phyloP scores from a whole-genome alignment of 352 stramenopile genomes.

The Globisporangium heterothallicum region DNA sequence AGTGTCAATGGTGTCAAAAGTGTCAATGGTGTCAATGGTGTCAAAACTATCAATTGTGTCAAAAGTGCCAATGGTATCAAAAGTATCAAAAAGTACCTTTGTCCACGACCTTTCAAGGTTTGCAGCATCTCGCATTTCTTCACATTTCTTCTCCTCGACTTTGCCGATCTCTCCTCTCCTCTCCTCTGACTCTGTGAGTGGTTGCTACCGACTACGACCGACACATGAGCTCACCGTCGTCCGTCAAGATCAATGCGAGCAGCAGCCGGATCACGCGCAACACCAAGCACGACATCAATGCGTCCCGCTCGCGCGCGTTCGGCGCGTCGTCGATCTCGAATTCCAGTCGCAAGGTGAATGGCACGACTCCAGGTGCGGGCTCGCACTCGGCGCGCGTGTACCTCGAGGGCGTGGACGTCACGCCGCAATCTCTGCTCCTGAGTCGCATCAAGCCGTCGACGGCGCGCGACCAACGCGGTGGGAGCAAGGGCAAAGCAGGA shows the following conservation, averaged over 20 bases:
- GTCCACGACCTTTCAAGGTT: too few species aligned
- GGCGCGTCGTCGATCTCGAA: slow-evolving; percentile 61
- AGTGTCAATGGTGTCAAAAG: too few species aligned
- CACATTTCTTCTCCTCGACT: too few species aligned
- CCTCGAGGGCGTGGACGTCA: slow-evolving; percentile 64
- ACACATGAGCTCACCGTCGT: slow-evolving; percentile 50
- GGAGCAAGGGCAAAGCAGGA: slow-evolving; percentile 21
- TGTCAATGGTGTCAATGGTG: too few species aligned
- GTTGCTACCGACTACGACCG: not conserved
- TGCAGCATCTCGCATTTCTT: too few species aligned
- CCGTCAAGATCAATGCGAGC: slow-evolving; percentile 29
- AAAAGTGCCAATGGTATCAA: too few species aligned
- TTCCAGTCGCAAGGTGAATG: slow-evolving; percentile 62
- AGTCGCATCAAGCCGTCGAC: slow-evolving; percentile 64
- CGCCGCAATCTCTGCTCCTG: slow-evolving; percentile 68
- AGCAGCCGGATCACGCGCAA: slow-evolving; percentile 23
- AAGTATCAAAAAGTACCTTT: too few species aligned
- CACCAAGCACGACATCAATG: slow-evolving; percentile 45
- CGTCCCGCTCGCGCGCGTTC: slow-evolving; percentile 47
- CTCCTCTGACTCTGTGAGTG: too few species aligned
- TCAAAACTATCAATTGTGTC: too few species aligned
- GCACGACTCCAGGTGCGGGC: slow-evolving; percentile 26
- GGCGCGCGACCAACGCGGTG: slow-evolving; percentile 18
- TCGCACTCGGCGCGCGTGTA: slow-evolving; percentile 51
- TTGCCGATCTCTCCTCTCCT: too few species aligned